Evolutionary conservation across 495 filamentous ascomycete species (phyloP).

Genomic region (Tuber borchii): DNA sequence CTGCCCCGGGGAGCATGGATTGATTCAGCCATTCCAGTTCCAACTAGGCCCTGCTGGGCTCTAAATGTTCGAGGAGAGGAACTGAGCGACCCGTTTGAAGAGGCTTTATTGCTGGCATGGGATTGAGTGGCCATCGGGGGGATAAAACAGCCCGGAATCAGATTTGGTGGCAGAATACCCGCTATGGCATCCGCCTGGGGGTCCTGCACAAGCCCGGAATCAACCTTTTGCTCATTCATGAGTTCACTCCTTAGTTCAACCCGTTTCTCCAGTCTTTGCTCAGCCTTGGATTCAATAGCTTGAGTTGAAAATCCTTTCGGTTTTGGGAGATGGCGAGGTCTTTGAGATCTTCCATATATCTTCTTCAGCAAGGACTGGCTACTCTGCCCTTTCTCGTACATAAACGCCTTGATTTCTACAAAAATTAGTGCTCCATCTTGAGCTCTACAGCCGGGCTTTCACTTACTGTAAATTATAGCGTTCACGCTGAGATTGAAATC

Average conservation of each 20-base stretch:
- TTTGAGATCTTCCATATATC: constrained; percentile 9
- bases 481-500: constrained; percentile 39
- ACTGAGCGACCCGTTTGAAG: not conserved
- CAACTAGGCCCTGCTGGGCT: not conserved
- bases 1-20: not conserved
- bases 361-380: constrained; percentile 16
- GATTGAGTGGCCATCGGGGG: not conserved
- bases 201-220: not conserved
- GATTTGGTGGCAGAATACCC: not conserved
- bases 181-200: not conserved
- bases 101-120: not conserved
- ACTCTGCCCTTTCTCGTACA: constrained; percentile 9
- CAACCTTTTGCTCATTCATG: not conserved
- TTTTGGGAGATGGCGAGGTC: not conserved
- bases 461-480: constrained; percentile 37
- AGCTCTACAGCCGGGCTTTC: not conserved
- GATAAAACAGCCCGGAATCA: not conserved
- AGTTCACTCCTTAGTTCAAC: not conserved
- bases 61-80: not conserved
- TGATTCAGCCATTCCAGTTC: not conserved
- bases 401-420: constrained; percentile 23
- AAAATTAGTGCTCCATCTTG: not conserved
- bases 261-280: not conserved
- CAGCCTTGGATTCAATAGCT: not conserved
- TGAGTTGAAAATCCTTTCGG: not conserved